Base-by-base conservation (phyloP, 345 rosid genomes). In the Kandelia obovata region DNA sequence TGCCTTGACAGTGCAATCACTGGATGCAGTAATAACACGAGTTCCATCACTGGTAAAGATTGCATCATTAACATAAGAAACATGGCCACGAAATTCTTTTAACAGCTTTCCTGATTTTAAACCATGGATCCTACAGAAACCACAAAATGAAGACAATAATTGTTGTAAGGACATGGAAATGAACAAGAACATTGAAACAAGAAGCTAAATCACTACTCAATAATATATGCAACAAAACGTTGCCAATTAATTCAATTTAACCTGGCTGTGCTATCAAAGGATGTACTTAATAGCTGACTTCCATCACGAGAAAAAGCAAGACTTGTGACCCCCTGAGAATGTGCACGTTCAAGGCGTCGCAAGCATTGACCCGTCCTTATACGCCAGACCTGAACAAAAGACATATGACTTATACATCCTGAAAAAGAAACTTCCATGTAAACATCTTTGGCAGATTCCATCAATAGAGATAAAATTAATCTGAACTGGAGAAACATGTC, bases 181-280 rank as follows among this genome's bases (percentile, higher is more conserved):
- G 16, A 65, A 34, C 21, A 31, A 65, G 49, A 13, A 25, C 10
- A 56, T 21, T 25, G 11, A 27, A 56, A 56, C 28, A 27, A 11
- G 2, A 56, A 25, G 59, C 59, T 25, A 11, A 56, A 11, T 56
- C 2, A 26, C 59, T 10, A 25, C 0, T 25, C 17, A 27, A 21
- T 56, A 52, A 51, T 19, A n/a, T 37, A 39, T 30, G 64, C 49
- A 68, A 51, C 34, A 68, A 53, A 27, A 70, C 31, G 20, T 16
- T 56, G 8, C 34, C 20, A 37, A 73, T 65, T 46, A 28, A 68
- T 20, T 30, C 55, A 69, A 64, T 35, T 2, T 62, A 61, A 92
- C 97, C 99, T 92, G 69, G 99, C 95, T 28, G 97, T 86, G 75
- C 79, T 78, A 74, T 96, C 99, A 81, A 96, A 92, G 69, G 99